Evolutionary conservation across 2,329 filamentous ascomycete genomes (phyloP), one percentile per base, ranked within the genome.

Genomic region (Alternaria dauci): DNA sequence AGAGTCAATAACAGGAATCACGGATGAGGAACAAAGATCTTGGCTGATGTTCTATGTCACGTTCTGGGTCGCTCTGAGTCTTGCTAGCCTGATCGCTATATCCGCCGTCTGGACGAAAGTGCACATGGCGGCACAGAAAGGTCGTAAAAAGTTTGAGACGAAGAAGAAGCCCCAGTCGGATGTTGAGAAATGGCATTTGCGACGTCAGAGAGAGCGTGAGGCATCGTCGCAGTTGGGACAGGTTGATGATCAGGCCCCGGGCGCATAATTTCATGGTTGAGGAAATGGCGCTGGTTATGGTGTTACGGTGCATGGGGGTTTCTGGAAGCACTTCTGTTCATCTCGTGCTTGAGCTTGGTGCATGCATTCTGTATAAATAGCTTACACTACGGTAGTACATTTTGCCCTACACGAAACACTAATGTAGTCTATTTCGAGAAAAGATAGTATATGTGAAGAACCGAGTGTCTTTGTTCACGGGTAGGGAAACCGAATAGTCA

Each of bases 161-260:
- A 30, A 14, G 32, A 30, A 16, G 42, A 48, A 54, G 32, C 55
- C 55, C 5, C 30, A 44, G 34, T 54, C 55, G 16, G 55, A 58
- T 16, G 50, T 54, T 18, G 55, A 58, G 34, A 54, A 42, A 36
- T 54, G 55, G 50, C 51, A 52, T 2, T 23, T 41, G 50, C 55
- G 43, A 5, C 28, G 36, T 36, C 36, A 55, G 43, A 55, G 18
- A 43, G 30, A 25, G 28, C 34, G 43, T 4, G 56, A 59, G 14
- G 38, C 38, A 30, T 38, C 44, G 26, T 11, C 30, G 36, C 34
- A 48, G 2, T 23, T 30, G 26, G 32, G 46, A 7, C 36, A 38
- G 28, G 25, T 12, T 8, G 38, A 42, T 50, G 46, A 50, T 11
- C 46, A 50, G 3, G 8, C 32, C 20, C 46, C 30, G 3, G 46